Conservation (phyloP, 306 rosid genomes). For the Castanea sativa region DNA sequence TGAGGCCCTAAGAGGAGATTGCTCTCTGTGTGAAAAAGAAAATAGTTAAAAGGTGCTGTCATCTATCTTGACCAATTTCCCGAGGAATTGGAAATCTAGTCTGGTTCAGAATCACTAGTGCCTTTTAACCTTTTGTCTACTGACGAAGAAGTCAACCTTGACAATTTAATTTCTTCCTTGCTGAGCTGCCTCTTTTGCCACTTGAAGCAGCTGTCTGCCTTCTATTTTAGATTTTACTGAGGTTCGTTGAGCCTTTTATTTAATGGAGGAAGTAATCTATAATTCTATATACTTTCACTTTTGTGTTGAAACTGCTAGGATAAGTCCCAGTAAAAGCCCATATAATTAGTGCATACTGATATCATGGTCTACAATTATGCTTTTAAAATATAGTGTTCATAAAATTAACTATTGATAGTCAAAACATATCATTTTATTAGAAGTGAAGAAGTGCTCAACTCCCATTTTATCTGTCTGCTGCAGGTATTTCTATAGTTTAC, state of each 20-base stretch:
- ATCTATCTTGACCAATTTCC: too few species aligned
- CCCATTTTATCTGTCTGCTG: constrained; percentile 21
- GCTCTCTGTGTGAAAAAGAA: too few species aligned
- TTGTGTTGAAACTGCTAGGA: not conserved
- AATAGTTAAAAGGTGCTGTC: too few species aligned
- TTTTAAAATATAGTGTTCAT: not conserved
- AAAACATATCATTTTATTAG: constrained; percentile 1
- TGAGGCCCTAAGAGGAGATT: too few species aligned
- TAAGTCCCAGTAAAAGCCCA: not conserved
- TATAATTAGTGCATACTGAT: not conserved
- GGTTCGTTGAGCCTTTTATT: not conserved
- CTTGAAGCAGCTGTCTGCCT: not conserved
- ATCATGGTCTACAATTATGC: not conserved
- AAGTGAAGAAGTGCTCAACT: constrained; percentile 16
- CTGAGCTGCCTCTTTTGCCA: too few species aligned
- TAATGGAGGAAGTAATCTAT: not conserved
- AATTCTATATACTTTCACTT: not conserved
- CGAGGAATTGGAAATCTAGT: too few species aligned
- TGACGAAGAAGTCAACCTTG: too few species aligned
- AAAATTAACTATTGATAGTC: not conserved
- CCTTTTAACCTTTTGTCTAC: too few species aligned
- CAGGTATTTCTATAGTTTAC: constrained; percentile 91
- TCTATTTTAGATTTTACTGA: not conserved
- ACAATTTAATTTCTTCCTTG: too few species aligned
- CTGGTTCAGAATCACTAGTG: too few species aligned